Conservation (phyloP, 2,329 filamentous ascomycete species). For the Pseudogymnoascus sp. region DNA sequence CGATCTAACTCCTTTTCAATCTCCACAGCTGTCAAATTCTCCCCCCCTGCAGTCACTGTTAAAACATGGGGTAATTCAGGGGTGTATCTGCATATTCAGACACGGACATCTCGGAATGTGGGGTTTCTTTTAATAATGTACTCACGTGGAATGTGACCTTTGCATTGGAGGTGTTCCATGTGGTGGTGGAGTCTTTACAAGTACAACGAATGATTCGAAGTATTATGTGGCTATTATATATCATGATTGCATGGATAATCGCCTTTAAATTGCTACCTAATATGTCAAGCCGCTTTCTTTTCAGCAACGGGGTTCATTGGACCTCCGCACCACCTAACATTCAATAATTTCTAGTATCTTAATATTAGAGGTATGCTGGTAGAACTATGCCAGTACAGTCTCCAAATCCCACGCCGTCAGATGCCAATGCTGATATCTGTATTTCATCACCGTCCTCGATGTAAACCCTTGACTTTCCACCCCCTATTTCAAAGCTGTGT, state of each 20-base stretch:
- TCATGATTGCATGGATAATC: background rate
- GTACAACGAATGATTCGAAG: background rate
- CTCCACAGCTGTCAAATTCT: background rate
- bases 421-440: constrained; percentile 14
- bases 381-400: constrained; percentile 19
- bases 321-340: background rate
- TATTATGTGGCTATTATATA: background rate
- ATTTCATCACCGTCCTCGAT: constrained; percentile 33
- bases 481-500: constrained; percentile 15
- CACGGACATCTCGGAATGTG: background rate
- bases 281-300: background rate
- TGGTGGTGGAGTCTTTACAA: background rate
- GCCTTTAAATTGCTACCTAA: too few relatives aligned
- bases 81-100: background rate
- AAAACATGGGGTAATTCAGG: background rate
- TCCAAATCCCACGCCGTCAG: constrained; percentile 23
- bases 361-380: background rate
- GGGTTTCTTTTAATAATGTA: background rate
- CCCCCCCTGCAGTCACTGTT: background rate
- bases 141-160: background rate
- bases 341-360: background rate
- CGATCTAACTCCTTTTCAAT: background rate
- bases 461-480: constrained; percentile 27
- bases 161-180: background rate
- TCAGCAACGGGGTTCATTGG: background rate